Percentiles rank a stretch among this genome's conserved stretches.
Conservation (phyloP, 768 basidiomycete genomes). For the Pholiota conissans region DNA sequence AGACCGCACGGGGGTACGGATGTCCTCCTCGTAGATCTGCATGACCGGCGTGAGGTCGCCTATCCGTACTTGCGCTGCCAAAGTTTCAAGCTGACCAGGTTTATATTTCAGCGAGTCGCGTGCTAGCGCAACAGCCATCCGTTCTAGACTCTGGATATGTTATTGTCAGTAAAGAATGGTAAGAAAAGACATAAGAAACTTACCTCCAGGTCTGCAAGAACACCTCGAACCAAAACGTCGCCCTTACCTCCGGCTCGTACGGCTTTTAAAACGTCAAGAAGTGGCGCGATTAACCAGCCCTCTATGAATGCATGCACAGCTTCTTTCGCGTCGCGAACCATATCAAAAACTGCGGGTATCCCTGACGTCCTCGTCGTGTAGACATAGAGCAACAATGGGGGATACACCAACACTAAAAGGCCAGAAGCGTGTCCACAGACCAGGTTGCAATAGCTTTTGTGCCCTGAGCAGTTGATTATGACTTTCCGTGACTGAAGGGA, state of each 20-base stretch:
- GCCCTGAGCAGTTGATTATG: slow-evolving; percentile 18
- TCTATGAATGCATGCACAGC: slow-evolving; percentile 73
- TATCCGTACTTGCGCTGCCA: slow-evolving; percentile 64
- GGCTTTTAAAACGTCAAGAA: slow-evolving; percentile 80
- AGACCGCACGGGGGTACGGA: slow-evolving; percentile 83
- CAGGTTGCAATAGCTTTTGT: slow-evolving; percentile 61
- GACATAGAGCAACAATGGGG: slow-evolving; percentile 60
- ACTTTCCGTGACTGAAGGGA: slow-evolving; percentile 11
- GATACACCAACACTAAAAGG: slow-evolving; percentile 77
- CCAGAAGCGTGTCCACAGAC: slow-evolving; percentile 72
- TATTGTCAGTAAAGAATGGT: not conserved
- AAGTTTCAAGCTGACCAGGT: slow-evolving; percentile 57
- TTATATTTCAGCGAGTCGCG: slow-evolving; percentile 74
- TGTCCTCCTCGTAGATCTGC: slow-evolving; percentile 88
- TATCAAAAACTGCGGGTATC: slow-evolving; percentile 45
- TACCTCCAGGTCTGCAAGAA: slow-evolving; percentile 86
- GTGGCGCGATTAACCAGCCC: slow-evolving; percentile 85
- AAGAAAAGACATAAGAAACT: slow-evolving; percentile 20
- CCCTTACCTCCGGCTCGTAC: slow-evolving; percentile 79
- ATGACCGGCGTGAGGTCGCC: slow-evolving; percentile 90
- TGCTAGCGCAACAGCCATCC: slow-evolving; percentile 88
- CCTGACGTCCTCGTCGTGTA: slow-evolving; percentile 55
- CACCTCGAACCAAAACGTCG: slow-evolving; percentile 75
- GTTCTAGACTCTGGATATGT: slow-evolving; percentile 72
- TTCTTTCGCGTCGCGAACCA: slow-evolving; percentile 59